A percentile compares a stretch with the other conserved stretches of the same genome.
Evolutionary conservation across 2,329 filamentous ascomycete species (phyloP).

Genomic region (Rhytidhysteron rufulum): DNA sequence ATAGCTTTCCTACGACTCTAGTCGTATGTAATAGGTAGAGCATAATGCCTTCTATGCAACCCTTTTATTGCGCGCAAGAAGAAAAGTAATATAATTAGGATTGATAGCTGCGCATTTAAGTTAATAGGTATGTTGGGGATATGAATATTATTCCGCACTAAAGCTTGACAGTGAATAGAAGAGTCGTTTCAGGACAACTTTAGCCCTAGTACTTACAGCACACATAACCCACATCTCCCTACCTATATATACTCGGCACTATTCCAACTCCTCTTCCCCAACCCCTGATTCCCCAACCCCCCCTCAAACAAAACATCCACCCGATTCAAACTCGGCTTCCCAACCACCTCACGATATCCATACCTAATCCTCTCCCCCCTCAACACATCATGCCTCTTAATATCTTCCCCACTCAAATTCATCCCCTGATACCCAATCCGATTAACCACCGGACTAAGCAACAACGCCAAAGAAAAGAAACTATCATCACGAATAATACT

Average conservation of each 20-base stretch:
- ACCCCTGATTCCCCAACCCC: constrained; percentile 17
- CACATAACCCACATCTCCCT: not conserved
- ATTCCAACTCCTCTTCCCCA: constrained; percentile 24
- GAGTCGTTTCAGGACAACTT: too few species aligned
- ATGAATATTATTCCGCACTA: too few species aligned
- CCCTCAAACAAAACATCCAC: constrained; percentile 26
- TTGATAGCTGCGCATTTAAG: too few species aligned
- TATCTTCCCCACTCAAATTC: constrained; percentile 25
- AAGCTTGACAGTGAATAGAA: too few species aligned
- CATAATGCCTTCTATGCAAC: too few species aligned
- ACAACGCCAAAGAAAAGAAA: constrained; percentile 28
- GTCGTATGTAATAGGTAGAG: too few species aligned
- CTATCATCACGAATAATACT: constrained; percentile 29
- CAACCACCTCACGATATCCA: constrained; percentile 24
- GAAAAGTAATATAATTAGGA: too few species aligned
- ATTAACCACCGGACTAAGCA: constrained; percentile 24
- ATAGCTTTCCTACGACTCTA: too few species aligned
- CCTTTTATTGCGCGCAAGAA: too few species aligned
- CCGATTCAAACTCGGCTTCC: constrained; percentile 23
- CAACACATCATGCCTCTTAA: constrained; percentile 23
- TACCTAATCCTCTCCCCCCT: constrained; percentile 26
- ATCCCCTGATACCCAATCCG: constrained; percentile 20
- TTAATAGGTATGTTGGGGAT: too few species aligned
- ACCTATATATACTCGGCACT: constrained; percentile 21
- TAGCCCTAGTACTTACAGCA: too few species aligned